Evolutionary conservation across 2,329 filamentous ascomycete species (phyloP), one percentile per base, ranked within the genome.

Genomic region (Ilyonectria robusta): DNA sequence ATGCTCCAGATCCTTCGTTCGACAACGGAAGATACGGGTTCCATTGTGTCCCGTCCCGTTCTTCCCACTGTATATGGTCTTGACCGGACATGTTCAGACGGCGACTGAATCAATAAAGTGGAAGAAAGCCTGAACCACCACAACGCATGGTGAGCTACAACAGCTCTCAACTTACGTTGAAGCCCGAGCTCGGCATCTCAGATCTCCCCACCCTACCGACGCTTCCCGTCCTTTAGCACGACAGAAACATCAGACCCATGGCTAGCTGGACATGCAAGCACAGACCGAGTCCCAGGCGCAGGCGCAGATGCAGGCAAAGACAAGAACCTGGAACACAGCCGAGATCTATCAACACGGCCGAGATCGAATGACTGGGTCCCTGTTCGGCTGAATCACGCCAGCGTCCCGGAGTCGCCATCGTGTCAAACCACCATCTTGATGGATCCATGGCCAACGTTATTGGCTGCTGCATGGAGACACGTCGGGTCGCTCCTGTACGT

Each of bases 401-500:
- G 56, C 40, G 37, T 53, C 61, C 31, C 19, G 26, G 35, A 47
- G 35, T 21, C 29, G 21, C 46, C 47, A 46, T 15, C 48, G 26
- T 33, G 26, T 29, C 17, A 51, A 51, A 17, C n/a, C 6, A 33
- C 46, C 17, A 19, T 13, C 50, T 55, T 37, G 9, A 51, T 5
- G 23, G 57, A 42, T 37, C 46, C 33, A 2, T 26, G 33, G 13
- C 33, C 13, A 15, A 7, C 37, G 33, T 37, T 26, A 57, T 46
- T 44, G 23, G 61, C 44, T 23, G 31, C 21, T 19, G 46, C 10
- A 33, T 54, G 8, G 61, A 53, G 51, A 60, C 51, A 57, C 51
- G 57, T 57, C 55, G 53, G 37, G 37, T 56, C 31, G 46, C 50
- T 31, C 13, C 58, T 65, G 35, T 60, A 65, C 33, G 62, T 53